Evolutionary conservation across 768 basidiomycete species (phyloP), one percentile per base, ranked within the genome.

Genomic region (Lactarius deliciosus): DNA sequence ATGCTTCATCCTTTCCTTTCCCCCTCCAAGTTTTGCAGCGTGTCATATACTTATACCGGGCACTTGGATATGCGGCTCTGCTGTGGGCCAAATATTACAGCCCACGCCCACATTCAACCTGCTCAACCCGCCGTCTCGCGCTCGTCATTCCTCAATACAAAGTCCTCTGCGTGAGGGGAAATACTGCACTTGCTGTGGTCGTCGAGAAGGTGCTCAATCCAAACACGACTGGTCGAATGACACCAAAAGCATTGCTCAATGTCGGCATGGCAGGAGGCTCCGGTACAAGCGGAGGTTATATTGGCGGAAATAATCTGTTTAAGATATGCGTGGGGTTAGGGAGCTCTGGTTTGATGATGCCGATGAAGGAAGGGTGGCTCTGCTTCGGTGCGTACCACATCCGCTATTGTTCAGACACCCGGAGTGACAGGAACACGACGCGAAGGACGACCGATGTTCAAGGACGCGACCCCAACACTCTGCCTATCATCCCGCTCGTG

Each of bases 21-120:
- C 71, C 11, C 10, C 36, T 13, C 10, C 0, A 68, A 15, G 25
- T 3, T 22, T 50, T 50, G 60, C 60, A 60, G 60, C 73, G 64
- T 72, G 57, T 58, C 61, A 60, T 76, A 93, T 92, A 88, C 82
- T n/a, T 81, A 85, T 79, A 93, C 87, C 54, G 83, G 83, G 20
- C 32, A 86, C 63, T 81, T 87, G 13, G 82, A 84, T 63, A 71
- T 77, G 18, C 86, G 82, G 18, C 94, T 63, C 22, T 54, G 38
- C 70, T 83, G 81, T 40, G 72, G 78, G 43, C 82, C 81, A 68
- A 79, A 88, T 8, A 81, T 89, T 45, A 85, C 85, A 13, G 83
- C 88, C 64, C 96, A 98, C 96, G 30, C 83, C 98, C 59, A 81
- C 96, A 30, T 91, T 94, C 76, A 78, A 85, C 13, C 81, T 94